phyloP scores from a whole-genome alignment of 352 stramenopile species.

The Pythium sp. region DNA sequence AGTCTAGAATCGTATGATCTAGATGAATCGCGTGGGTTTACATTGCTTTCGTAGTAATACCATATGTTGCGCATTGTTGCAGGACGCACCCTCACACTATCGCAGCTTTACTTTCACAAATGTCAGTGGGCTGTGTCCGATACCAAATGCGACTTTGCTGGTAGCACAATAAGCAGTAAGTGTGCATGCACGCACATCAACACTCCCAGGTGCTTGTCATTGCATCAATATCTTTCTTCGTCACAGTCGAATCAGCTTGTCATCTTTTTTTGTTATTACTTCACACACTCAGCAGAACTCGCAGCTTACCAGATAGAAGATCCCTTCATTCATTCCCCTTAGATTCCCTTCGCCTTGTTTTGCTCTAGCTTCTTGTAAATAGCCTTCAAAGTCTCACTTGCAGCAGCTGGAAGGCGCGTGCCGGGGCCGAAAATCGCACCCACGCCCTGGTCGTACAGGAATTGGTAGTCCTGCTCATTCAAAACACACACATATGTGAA shows the following conservation, averaged over 20 bases:
- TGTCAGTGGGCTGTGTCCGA: background rate
- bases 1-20: too few species aligned
- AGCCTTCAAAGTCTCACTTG: slow-evolving; percentile 46
- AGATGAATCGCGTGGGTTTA: too few species aligned
- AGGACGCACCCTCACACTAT: background rate
- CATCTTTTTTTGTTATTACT: background rate
- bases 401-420: slow-evolving; percentile 89
- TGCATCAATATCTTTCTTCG: background rate
- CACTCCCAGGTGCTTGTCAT: background rate
- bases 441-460: slow-evolving; percentile 91
- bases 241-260: background rate
- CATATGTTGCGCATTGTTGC: background rate
- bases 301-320: background rate
- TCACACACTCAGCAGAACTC: slow-evolving; percentile 4
- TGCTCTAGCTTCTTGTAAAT: slow-evolving; percentile 57
- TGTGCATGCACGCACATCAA: background rate
- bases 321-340: slow-evolving; percentile 6
- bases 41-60: too few species aligned
- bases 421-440: slow-evolving; percentile 94
- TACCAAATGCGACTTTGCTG: background rate
- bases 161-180: background rate
- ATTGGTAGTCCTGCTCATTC: slow-evolving; percentile 90
- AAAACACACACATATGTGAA: background rate
- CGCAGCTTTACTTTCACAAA: background rate
- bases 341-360: slow-evolving; percentile 37